phyloP scores from a whole-genome alignment of 2,329 filamentous ascomycete genomes.

The Aureobasidium musti region DNA sequence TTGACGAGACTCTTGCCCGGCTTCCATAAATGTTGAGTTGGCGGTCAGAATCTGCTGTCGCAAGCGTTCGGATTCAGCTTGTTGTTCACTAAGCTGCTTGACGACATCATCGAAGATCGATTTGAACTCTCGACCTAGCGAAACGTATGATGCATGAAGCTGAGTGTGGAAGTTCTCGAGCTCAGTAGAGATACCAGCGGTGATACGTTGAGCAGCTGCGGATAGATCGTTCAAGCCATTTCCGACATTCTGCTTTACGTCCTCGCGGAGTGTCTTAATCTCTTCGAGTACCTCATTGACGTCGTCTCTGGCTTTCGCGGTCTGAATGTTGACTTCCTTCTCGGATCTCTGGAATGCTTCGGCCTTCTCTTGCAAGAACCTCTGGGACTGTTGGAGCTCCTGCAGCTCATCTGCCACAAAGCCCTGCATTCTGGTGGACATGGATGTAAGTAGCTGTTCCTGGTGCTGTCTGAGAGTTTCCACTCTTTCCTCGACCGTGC shows the following conservation, averaged over 20 bases:
- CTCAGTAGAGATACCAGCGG: slow-evolving; percentile 83
- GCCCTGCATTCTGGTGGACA: slow-evolving; percentile 70
- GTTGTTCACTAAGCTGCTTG: slow-evolving; percentile 72
- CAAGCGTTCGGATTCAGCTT: slow-evolving; percentile 71
- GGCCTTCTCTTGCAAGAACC: slow-evolving; percentile 69
- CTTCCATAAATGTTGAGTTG: slow-evolving; percentile 65
- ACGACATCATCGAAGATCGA: slow-evolving; percentile 78
- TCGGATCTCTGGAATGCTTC: slow-evolving; percentile 68
- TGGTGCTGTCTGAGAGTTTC: slow-evolving; percentile 73
- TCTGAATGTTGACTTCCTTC: slow-evolving; percentile 67
- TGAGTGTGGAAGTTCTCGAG: slow-evolving; percentile 80
- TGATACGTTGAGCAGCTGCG: slow-evolving; percentile 81
- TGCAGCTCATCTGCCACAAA: slow-evolving; percentile 77
- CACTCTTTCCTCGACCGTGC: slow-evolving; percentile 73
- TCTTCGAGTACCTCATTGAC: slow-evolving; percentile 92
- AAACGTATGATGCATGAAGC: slow-evolving; percentile 81
- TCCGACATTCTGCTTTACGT: slow-evolving; percentile 82
- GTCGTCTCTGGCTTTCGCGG: slow-evolving; percentile 70
- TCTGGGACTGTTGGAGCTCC: slow-evolving; percentile 69
- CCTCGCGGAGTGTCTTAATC: slow-evolving; percentile 84
- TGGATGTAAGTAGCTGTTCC: slow-evolving; percentile 64
- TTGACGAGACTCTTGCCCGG: slow-evolving; percentile 66
- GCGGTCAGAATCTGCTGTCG: slow-evolving; percentile 71
- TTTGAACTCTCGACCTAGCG: slow-evolving; percentile 84
- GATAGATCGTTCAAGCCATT: slow-evolving; percentile 82